Evolutionary conservation across 257 asterid genomes (phyloP).

Genomic region (Vinca minor): DNA sequence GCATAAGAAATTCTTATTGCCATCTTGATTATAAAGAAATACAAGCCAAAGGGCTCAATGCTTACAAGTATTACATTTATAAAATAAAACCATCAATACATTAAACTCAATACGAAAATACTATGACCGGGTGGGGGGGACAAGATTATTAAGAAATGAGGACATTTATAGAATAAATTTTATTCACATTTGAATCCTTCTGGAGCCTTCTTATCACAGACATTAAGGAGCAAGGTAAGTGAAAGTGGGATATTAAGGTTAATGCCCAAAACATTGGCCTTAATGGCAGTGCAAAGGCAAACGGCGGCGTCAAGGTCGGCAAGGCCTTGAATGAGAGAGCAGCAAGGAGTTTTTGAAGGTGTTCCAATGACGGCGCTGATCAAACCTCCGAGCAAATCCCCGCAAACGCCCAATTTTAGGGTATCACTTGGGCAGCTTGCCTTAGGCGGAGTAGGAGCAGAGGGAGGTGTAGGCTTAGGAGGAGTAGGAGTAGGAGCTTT

Average conservation of each 20-base stretch:
- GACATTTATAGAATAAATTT: background rate
- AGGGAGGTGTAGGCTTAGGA: too few species aligned
- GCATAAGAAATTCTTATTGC: background rate
- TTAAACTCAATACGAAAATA: background rate
- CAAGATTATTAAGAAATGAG: background rate
- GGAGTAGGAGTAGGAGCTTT: too few species aligned
- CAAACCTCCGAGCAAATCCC: conserved; percentile 33
- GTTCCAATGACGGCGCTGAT: conserved; percentile 30
- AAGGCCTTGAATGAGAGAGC: conserved; percentile 36
- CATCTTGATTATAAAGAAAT: background rate
- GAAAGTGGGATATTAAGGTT: conserved; percentile 26
- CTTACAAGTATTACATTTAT: conserved; percentile 3
- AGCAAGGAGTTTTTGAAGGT: conserved; percentile 45
- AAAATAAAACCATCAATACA: background rate
- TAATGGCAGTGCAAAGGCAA: conserved; percentile 31
- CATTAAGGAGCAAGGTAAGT: conserved; percentile 22
- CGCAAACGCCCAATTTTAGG: conserved; percentile 52
- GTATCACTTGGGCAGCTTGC: conserved; percentile 48
- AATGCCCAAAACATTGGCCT: conserved; percentile 28
- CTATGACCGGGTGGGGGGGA: background rate
- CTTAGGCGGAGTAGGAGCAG: background rate
- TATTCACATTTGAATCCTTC: conserved; percentile 17
- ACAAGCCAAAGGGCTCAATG: conserved; percentile 3
- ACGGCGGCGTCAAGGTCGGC: conserved; percentile 25
- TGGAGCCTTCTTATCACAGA: conserved; percentile 21